Evolutionary conservation across 2,329 filamentous ascomycete species (phyloP), one percentile per base, ranked within the genome.

Genomic region (Botrytis medusae): DNA sequence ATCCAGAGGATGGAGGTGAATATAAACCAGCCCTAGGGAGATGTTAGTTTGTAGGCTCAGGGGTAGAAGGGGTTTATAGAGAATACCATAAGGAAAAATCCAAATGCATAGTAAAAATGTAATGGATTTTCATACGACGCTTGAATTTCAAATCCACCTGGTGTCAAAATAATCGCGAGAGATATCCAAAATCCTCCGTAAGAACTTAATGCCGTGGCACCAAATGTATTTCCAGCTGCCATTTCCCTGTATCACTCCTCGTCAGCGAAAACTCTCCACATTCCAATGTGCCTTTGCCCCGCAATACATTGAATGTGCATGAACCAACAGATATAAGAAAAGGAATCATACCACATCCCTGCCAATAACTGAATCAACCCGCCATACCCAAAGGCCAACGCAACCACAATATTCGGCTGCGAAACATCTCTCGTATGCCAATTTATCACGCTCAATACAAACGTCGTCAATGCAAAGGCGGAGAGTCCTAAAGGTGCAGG

Each of bases 241-340:
- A 54, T 54, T 54, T 54, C 51, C 51, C 51, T 54, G 14, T 29
- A 29, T 29, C n/a, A 54, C 29, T 14, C 12, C n/a, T 29, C 51
- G n/a, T 54, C n/a, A 54, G 51, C 25, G 0, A 54, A 54, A 29
- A 6, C 7, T 54, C 12, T 14, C 3, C 12, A 54, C 6, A 54
- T 6, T 54, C 25, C 0, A 8, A 29, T 16, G 25, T 25, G 2
- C n/a, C 14, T 1, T n/a, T 0, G 1, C 48, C n/a, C 25, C 0
- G 4, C 22, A n/a, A 16, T 54, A 1, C 5, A 14, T n/a, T 3
- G 46, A 48, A 16, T n/a, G 3, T 12, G 5, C 25, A 54, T 16
- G 2, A 51, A 14, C 12, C 48, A 51, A 25, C 25, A 54, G 12
- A 54, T 16, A 29, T 2, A 29, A 54, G 6, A n/a, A 18, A 29